Conservation (phyloP, 305 asterid genomes). For the Caryopteris hybrid region DNA sequence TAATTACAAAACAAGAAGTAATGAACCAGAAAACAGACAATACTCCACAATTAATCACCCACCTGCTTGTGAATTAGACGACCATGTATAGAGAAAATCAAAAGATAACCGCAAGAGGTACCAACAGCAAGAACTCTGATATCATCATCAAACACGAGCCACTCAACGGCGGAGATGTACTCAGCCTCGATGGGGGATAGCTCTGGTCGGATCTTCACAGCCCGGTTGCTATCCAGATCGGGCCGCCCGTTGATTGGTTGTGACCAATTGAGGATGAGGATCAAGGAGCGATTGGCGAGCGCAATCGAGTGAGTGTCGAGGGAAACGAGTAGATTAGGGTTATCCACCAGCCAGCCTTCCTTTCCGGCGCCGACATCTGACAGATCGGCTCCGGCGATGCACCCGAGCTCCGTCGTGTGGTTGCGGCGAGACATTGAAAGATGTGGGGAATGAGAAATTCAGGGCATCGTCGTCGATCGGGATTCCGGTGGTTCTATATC, state of each 20-base stretch:
- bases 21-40: too few relatives aligned
- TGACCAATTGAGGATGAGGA: constrained; percentile 67
- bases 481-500: background rate
- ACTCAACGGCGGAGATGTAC: constrained; percentile 74
- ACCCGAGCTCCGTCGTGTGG: constrained; percentile 74
- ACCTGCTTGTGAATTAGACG: constrained; percentile 90
- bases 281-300: constrained; percentile 61
- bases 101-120: constrained; percentile 73
- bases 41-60: background rate
- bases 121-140: constrained; percentile 73
- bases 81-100: constrained; percentile 66
- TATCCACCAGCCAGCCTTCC: constrained; percentile 85
- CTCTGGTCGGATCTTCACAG: constrained; percentile 65
- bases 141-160: constrained; percentile 76
- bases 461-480: constrained; percentile 26
- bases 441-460: background rate
- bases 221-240: constrained; percentile 37
- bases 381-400: constrained; percentile 71
- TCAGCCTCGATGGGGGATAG: constrained; percentile 84
- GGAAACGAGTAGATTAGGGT: constrained; percentile 63
- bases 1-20: background rate
- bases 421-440: constrained; percentile 61
- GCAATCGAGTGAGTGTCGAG: constrained; percentile 74
- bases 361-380: constrained; percentile 78
- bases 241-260: constrained; percentile 27